Evolutionary conservation across 2,329 filamentous ascomycete species (phyloP), one percentile per base, ranked within the genome.

Genomic region (Ophiostoma pallidulum): DNA sequence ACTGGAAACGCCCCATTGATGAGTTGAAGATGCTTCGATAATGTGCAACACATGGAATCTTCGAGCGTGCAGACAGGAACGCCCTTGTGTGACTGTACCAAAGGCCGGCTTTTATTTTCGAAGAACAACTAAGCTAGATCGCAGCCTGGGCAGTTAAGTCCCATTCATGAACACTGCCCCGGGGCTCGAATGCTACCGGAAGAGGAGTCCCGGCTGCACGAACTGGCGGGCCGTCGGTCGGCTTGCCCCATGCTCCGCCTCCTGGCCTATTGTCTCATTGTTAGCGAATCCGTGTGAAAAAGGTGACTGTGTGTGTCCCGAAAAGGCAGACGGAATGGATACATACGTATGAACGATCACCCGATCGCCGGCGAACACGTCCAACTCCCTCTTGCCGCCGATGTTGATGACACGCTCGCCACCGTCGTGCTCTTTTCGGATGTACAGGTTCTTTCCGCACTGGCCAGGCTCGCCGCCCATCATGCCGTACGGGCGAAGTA

Each of bases 401-500:
- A 45, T 39, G 28, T 45, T 45, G 16, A 45, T 45, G 18, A 39
- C 19, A 13, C 43, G 43, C 43, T 45, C 20, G 9, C 18, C 9
- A 8, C 43, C 43, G n/a, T 39, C 41, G 12, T 19, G 20, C 16
- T 44, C 45, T 24, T 47, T 47, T 24, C 48, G 43, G 20, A 54
- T 28, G 46, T 43, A 56, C 16, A 56, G 35, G 41, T 55, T 56
- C 39, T 49, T 18, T 18, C 54, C 54, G 12, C 42, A 37, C 4
- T 36, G 47, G 22, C 57, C 62, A 1, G 57, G 47, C 4, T 53
- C 44, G 2, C 65, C 63, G 2, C 63, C 63, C 2, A 52, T 53
- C 59, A 65, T 60, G 4, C 64, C 64, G 20, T 63, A 66, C 0
- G 64, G 63, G 3, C 54, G 49, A 40, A 60, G 60, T 3, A 63